phyloP scores from a whole-genome alignment of 2,329 filamentous ascomycete species.

The Capronia coronata region DNA sequence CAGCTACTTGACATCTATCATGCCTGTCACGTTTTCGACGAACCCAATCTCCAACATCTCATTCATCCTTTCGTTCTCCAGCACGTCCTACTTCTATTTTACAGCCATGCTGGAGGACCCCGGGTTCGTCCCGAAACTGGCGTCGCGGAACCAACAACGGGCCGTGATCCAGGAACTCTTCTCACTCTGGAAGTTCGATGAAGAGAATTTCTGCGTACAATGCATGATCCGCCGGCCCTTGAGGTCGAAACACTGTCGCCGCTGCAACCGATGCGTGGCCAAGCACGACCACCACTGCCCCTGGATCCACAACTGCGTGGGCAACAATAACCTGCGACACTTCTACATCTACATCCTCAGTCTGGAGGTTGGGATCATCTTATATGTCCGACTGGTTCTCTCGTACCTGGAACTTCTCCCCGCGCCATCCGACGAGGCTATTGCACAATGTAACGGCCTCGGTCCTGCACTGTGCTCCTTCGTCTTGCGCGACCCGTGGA shows the following conservation, averaged over 20 bases:
- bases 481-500: conserved; percentile 76
- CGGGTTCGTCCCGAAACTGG: conserved; percentile 84
- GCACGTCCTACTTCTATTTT: conserved; percentile 80
- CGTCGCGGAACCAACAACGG: conserved; percentile 83
- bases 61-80: conserved; percentile 58
- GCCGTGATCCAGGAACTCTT: conserved; percentile 82
- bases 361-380: conserved; percentile 66
- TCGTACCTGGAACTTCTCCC: conserved; percentile 40
- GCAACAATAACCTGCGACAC: conserved; percentile 90
- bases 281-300: conserved; percentile 98
- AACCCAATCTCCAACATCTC: conserved; percentile 71
- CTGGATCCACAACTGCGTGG: conserved; percentile 96
- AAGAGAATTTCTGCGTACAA: conserved; percentile 83
- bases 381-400: conserved; percentile 66
- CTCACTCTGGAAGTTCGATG: conserved; percentile 80
- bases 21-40: conserved; percentile 63
- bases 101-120: conserved; percentile 82
- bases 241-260: conserved; percentile 89
- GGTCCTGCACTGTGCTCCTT: conserved; percentile 67
- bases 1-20: conserved; percentile 66
- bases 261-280: conserved; percentile 85
- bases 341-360: conserved; percentile 85
- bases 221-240: conserved; percentile 93
- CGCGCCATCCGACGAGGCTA: conserved; percentile 22
- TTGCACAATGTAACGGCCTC: conserved; percentile 63